Evolutionary conservation across 1,139 yeast genomes (phyloP).

Genomic region (Martiniozyma asiatica): DNA sequence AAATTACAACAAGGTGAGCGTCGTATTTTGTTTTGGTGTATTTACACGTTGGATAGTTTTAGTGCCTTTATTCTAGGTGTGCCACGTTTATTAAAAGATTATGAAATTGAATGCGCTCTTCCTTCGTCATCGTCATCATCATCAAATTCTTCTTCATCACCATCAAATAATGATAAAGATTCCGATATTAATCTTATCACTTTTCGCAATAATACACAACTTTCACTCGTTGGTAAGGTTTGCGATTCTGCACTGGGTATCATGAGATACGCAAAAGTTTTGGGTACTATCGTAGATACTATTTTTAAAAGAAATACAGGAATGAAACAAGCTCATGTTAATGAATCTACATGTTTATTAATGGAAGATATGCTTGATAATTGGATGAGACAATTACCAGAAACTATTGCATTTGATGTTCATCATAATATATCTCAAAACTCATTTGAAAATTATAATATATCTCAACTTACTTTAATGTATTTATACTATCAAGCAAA

Average conservation of each 20-base stretch:
- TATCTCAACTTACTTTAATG: slow-evolving; percentile 47
- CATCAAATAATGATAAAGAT: slow-evolving; percentile 25
- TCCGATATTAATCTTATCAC: slow-evolving; percentile 36
- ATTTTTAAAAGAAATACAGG: slow-evolving; percentile 36
- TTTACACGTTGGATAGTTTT: slow-evolving; percentile 66
- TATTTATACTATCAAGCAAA: slow-evolving; percentile 71
- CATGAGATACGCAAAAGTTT: slow-evolving; percentile 60
- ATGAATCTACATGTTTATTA: slow-evolving; percentile 27
- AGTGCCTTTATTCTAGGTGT: slow-evolving; percentile 70
- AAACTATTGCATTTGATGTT: slow-evolving; percentile 44
- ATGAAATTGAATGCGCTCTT: slow-evolving; percentile 75
- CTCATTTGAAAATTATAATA: slow-evolving; percentile 28
- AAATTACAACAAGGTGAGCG: slow-evolving; percentile 69
- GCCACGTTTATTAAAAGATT: slow-evolving; percentile 67
- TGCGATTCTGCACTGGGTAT: slow-evolving; percentile 48
- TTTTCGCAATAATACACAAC: slow-evolving; percentile 39
- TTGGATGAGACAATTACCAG: slow-evolving; percentile 69
- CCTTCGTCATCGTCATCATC: too few relatives aligned
- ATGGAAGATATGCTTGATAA: slow-evolving; percentile 63
- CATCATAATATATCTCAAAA: slow-evolving; percentile 54
- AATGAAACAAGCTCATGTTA: slow-evolving; percentile 16
- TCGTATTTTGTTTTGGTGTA: slow-evolving; percentile 75
- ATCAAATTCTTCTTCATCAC: too few relatives aligned
- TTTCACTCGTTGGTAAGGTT: slow-evolving; percentile 60
- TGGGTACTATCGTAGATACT: slow-evolving; percentile 64